A percentile compares a stretch with the other conserved stretches of the same genome.
These are phyloP conservation scores for Aspergillus bombycis DNA, from an alignment of 2,329 filamentous ascomycete genomes.

Conservation along the genomic window DNA sequence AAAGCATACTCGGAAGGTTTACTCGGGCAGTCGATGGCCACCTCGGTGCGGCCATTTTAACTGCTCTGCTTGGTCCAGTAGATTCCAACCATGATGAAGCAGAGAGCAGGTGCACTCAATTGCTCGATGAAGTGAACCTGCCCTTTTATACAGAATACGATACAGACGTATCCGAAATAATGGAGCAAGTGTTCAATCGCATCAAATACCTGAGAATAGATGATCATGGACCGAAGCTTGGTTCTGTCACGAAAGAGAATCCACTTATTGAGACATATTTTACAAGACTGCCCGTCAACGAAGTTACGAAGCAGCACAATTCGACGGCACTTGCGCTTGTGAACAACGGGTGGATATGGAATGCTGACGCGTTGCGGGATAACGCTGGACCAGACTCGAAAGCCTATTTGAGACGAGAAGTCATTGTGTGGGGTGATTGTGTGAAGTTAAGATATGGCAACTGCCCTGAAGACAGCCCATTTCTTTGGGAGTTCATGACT, in stretches of 20 bases:
- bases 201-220: conserved; percentile 96
- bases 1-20: conserved; percentile 79
- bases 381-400: conserved; percentile 87
- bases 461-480: conserved; percentile 82
- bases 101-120: conserved; percentile 57
- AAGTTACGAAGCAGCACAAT: conserved; percentile 74
- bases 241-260: conserved; percentile 73
- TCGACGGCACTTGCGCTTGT: conserved; percentile 77
- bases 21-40: conserved; percentile 70
- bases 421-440: conserved; percentile 98
- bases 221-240: conserved; percentile 83
- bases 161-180: conserved; percentile 75
- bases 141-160: conserved; percentile 93
- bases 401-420: conserved; percentile 92
- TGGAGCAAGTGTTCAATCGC: conserved; percentile 90
- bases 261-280: conserved; percentile 95
- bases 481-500: conserved; percentile 94
- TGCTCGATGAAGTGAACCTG: conserved; percentile 84
- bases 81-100: conserved; percentile 48
- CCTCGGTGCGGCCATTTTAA: conserved; percentile 69
- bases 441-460: conserved; percentile 92
- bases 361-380: conserved; percentile 89
- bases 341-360: conserved; percentile 99
- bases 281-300: conserved; percentile 80
- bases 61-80: conserved; percentile 66